Evolutionary conservation across 2,329 filamentous ascomycete species (phyloP), one percentile per base, ranked within the genome.

Genomic region (Botryosphaeria agaves): DNA sequence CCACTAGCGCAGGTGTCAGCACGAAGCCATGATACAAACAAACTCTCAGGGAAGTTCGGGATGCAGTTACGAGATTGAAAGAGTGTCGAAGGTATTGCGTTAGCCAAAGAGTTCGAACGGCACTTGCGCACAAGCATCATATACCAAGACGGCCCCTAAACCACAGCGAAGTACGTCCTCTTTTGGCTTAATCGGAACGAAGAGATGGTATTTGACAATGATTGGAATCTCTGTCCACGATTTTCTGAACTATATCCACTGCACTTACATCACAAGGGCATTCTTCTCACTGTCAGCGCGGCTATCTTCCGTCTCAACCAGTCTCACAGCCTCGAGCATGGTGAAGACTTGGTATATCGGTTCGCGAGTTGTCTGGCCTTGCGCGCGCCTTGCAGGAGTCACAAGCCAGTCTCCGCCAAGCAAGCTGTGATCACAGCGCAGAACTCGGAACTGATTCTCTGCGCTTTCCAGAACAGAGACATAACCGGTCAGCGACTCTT

Each of bases 301-400:
- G 7, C 38, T 38, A n/a, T 31, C 30, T 28, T 39, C 42, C 3
- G 61, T 61, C 41, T 89, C 64, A 15, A 93, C 64, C 18, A 98
- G 65, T 14, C 89, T 71, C 5, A 95, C 77, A 3, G 87, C 83
- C 52, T 98, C 89, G 1, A 98, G 69, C 66, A 93, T 91, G 16
- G 82, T 76, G 50, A 98, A 98, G n/a, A 95, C 78, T 7, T 82
- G 77, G 48, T 95, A 98, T 33, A 98, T 82, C 0, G 87, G 83
- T 53, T 98, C 89, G 7, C 72, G 69, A 12, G 83, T 58, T 26
- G 66, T 51, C 41, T 62, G 56, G 27, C 55, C 58, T 35, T 55
- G 47, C 23, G 42, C 38, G 16, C 42, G 41, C 18, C 57, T 37
- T 28, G 49, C 36, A 2, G 51, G 48, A 2, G 64, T 67, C 49